Evolutionary conservation across 768 basidiomycete species (phyloP).

Genomic region (Trametes coccinea): DNA sequence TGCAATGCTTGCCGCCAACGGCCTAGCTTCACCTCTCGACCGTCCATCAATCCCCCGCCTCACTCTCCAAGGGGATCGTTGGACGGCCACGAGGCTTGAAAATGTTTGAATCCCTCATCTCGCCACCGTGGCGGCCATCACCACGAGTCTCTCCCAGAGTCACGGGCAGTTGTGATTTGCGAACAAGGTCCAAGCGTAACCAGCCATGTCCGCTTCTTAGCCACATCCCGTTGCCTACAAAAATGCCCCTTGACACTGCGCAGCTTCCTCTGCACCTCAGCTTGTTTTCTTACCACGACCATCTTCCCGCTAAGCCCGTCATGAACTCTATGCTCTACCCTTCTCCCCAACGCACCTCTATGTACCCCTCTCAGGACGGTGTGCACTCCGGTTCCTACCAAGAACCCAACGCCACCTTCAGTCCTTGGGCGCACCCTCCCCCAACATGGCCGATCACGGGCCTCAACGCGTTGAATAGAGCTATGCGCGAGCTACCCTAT

Average conservation of each 20-base stretch:
- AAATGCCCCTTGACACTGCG: neutral
- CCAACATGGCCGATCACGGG: neutral
- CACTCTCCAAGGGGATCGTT: neutral
- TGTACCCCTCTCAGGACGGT: neutral
- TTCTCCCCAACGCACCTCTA: neutral
- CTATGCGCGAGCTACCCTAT: neutral
- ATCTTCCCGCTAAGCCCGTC: neutral
- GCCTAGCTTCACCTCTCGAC: neutral
- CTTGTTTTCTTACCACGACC: neutral
- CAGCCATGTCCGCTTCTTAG: neutral
- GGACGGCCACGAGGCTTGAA: neutral
- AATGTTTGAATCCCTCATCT: neutral
- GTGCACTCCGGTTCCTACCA: neutral
- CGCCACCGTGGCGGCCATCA: neutral
- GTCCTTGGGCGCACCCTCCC: neutral
- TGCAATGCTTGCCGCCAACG: too few relatives aligned
- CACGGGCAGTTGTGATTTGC: neutral
- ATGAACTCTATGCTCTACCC: neutral
- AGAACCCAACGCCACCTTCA: neutral
- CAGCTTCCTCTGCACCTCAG: neutral
- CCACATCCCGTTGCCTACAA: conserved; percentile 4
- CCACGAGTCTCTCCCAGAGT: neutral
- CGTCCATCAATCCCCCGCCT: too few relatives aligned
- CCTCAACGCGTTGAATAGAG: neutral
- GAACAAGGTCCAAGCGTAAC: conserved; percentile 12